These are phyloP conservation scores for Xylaria venustula DNA, from an alignment of 495 filamentous ascomycete species.

Conservation along the genomic window DNA sequence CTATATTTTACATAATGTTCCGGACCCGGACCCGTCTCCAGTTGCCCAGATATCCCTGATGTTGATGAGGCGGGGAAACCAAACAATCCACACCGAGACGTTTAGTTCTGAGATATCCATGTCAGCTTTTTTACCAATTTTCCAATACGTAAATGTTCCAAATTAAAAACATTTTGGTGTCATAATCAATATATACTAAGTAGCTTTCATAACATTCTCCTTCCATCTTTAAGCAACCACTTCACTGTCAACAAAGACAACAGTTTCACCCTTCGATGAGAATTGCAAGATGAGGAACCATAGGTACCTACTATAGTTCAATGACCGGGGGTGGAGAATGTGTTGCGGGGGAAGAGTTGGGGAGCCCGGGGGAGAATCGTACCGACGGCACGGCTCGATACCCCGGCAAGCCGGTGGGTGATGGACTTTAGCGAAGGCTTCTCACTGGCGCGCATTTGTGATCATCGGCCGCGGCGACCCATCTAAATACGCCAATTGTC, in stretches of 20 bases:
- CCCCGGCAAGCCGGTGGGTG: neutral
- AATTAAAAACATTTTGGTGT: neutral
- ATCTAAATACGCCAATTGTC: too few relatives aligned
- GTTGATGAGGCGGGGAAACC: constrained; percentile 3
- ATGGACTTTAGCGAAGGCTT: constrained; percentile 25
- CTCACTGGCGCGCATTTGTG: constrained; percentile 25
- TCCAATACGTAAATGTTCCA: neutral
- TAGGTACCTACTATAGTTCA: too few relatives aligned
- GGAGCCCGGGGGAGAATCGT: constrained; percentile 27
- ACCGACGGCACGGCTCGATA: constrained; percentile 16
- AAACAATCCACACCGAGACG: neutral
- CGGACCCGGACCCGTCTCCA: neutral
- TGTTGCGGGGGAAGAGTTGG: constrained; percentile 13
- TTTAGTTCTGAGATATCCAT: neutral
- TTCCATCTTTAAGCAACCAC: too few relatives aligned
- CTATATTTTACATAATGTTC: constrained; percentile 2
- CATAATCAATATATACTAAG: too few relatives aligned
- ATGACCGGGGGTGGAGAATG: constrained; percentile 5
- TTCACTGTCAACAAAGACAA: too few relatives aligned
- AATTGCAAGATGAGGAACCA: too few relatives aligned
- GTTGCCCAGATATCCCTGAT: neutral
- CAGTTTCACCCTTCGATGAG: too few relatives aligned
- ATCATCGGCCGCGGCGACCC: too few relatives aligned
- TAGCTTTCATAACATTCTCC: too few relatives aligned
- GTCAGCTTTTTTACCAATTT: neutral